Conservation (phyloP, 2,329 filamentous ascomycete genomes). For the Lecanicillium sp. region DNA sequence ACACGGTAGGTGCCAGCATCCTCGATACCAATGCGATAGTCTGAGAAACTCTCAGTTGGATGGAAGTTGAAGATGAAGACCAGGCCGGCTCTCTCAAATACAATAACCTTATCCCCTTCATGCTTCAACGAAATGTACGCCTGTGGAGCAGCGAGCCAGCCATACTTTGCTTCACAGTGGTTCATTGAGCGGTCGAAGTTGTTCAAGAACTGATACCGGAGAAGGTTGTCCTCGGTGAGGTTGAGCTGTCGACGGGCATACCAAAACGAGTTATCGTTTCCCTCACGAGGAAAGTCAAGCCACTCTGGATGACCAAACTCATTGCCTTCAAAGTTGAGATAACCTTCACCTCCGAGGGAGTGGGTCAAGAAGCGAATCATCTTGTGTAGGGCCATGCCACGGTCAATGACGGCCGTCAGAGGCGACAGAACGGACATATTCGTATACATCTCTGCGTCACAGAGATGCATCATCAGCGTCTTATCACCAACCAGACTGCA, state of each 20-base stretch:
- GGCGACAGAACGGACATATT: conserved; percentile 85
- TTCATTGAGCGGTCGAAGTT: conserved; percentile 94
- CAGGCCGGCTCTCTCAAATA: conserved; percentile 86
- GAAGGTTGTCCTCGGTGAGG: conserved; percentile 73
- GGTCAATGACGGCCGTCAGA: conserved; percentile 81
- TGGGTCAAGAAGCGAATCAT: conserved; percentile 95
- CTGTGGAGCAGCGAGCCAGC: conserved; percentile 80
- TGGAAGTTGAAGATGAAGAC: conserved; percentile 98
- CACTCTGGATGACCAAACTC: conserved; percentile 98
- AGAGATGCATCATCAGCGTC: conserved; percentile 94
- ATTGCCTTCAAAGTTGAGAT: conserved; percentile 97
- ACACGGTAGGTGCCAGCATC: conserved; percentile 77
- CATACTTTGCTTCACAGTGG: conserved; percentile 74
- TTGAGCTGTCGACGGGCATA: conserved; percentile 92
- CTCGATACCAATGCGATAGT: conserved; percentile 89
- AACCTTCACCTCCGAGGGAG: conserved; percentile 85
- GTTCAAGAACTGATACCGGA: conserved; percentile 88
- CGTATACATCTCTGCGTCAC: conserved; percentile 94
- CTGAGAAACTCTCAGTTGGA: conserved; percentile 72
- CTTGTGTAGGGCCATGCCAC: conserved; percentile 91
- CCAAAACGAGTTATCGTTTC: conserved; percentile 90
- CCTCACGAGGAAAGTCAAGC: conserved; percentile 94
- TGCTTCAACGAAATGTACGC: conserved; percentile 93
- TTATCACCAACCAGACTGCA: conserved; percentile 88
- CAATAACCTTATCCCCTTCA: conserved; percentile 86